Evolutionary conservation across 116 monocot species (phyloP), one percentile per base, ranked within the genome.

Genomic region (Trichopus zeylanicus): DNA sequence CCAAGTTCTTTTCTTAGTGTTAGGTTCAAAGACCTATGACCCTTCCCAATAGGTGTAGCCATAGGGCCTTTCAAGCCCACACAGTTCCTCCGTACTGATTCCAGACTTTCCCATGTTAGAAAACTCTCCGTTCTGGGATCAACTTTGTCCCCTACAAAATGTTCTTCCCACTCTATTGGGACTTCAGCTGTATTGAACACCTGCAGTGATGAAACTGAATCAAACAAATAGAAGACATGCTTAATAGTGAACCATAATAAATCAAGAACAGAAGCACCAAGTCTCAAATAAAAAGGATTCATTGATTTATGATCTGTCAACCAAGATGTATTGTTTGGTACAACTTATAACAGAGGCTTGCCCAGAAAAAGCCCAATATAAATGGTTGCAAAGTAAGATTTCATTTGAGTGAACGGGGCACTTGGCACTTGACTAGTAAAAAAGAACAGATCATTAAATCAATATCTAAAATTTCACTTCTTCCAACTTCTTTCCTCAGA

Each of bases 61-160:
- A 42, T 42, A n/a, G 42, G 42, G 3, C 42, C 42, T 42, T 42
- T 42, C 42, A 42, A 42, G 3, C 42, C 42, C 42, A 42, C 42
- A 42, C 42, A n/a, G n/a, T 42, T 42, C n/a, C 42, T 42, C n/a
- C 42, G 42, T n/a, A 42, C 42, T 13, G 42, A 42, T 15, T 42
- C 42, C 42, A 42, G n/a, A 42, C 42, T 42, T 42, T 42, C 42
- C 42, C 42, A 42, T 42, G 42, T 42, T n/a, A 42, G n/a, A 42
- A 42, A 42, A 42, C 42, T 42, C 42, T 42, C 42, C n/a, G 42
- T 42, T 42, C 42, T 42, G 3, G 42, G 42, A n/a, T 42, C 42
- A 42, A 42, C 42, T 16, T 4, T 42, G 42, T 42, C 42, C 13
- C 12, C 42, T 3, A 42, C 42, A 42, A 18, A 42, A 42, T 42